These are phyloP conservation scores for Fraxinus anomala DNA, from an alignment of 257 asterid species.

Conservation along the genomic window DNA sequence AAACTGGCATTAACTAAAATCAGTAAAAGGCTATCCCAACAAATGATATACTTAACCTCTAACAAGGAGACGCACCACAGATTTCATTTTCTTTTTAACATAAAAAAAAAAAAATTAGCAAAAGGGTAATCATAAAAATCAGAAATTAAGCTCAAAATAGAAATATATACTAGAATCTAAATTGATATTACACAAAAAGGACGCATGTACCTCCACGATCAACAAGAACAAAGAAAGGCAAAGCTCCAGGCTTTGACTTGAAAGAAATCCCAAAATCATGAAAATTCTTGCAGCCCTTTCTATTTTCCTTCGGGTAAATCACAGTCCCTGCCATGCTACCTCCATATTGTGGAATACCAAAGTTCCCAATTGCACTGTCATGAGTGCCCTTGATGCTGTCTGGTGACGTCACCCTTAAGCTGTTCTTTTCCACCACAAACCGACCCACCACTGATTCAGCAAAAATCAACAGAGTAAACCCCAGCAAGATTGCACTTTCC, in stretches of 20 bases:
- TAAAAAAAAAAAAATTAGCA: background rate
- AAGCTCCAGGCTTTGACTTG: slow-evolving; percentile 76
- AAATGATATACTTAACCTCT: slow-evolving; percentile 12
- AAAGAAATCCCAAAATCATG: slow-evolving; percentile 63
- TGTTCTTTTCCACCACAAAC: slow-evolving; percentile 93
- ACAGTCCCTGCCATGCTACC: slow-evolving; percentile 92
- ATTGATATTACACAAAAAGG: background rate
- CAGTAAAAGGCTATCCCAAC: background rate
- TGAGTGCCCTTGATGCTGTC: slow-evolving; percentile 72
- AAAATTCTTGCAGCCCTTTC: slow-evolving; percentile 71
- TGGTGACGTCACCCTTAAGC: slow-evolving; percentile 81
- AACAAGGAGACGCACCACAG: background rate
- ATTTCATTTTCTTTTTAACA: background rate
- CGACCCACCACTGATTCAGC: slow-evolving; percentile 56
- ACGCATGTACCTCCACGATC: slow-evolving; percentile 83
- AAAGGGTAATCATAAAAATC: slow-evolving; percentile 9
- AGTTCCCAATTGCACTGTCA: slow-evolving; percentile 90
- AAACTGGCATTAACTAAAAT: slow-evolving; percentile 2
- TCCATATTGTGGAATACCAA: slow-evolving; percentile 92
- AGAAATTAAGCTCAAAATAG: slow-evolving; percentile 14
- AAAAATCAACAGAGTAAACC: slow-evolving; percentile 42
- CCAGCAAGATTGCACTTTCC: slow-evolving; percentile 50
- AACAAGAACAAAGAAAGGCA: slow-evolving; percentile 80
- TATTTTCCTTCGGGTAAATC: slow-evolving; percentile 64
- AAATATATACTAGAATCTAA: background rate